Evolutionary conservation across 2,329 filamentous ascomycete species (phyloP), one percentile per base, ranked within the genome.

Genomic region (Ophiocordyceps camponoti-leonardi): DNA sequence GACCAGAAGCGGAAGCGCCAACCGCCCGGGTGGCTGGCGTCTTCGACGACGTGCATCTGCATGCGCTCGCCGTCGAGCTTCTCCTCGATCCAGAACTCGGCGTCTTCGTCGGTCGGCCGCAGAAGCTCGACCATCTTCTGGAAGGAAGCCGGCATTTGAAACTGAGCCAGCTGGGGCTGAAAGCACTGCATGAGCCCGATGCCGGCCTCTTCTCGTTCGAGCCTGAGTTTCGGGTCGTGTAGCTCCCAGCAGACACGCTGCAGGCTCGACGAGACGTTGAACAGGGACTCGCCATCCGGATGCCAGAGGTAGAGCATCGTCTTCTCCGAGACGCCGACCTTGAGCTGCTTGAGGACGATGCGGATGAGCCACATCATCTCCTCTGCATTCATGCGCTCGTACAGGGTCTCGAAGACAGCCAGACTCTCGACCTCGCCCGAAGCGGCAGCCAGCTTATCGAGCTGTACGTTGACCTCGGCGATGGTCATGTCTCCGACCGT

Each of bases 11-110:
- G 71, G 59, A 96, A 95, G 19, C 68, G 70, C 46, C 71, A 78
- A 0, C 86, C 85, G 0, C 87, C 86, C 0, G 77, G 72, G 1
- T 78, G 66, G 1, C 61, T 63, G 4, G 77, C 66, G 52, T 95
- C 86, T 47, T 83, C 71, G 13, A 76, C 63, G 83, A 96, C 88
- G 61, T 98, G 92, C 58, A 98, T 72, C 61, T 98, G 92, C 81
- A 98, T 95, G 23, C 92, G 77, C 63, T 98, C 92, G 1, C 92
- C 92, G 53, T 98, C 92, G 10, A 98, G 69, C 62, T 98, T 98
- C 64, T 98, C 92, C 61, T 98, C 92, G 43, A 96, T 92, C 87
- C 88, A 96, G 57, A 93, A 98, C 10, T 83, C 77, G 0, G 73
- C 68, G 45, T 93, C 80, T 0, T 85, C 79, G 22, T 81, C 74